Percentiles rank a stretch among this genome's conserved stretches.
phyloP scores from a whole-genome alignment of 2,329 filamentous ascomycete species.

The Teratosphaeria epicoccoides region DNA sequence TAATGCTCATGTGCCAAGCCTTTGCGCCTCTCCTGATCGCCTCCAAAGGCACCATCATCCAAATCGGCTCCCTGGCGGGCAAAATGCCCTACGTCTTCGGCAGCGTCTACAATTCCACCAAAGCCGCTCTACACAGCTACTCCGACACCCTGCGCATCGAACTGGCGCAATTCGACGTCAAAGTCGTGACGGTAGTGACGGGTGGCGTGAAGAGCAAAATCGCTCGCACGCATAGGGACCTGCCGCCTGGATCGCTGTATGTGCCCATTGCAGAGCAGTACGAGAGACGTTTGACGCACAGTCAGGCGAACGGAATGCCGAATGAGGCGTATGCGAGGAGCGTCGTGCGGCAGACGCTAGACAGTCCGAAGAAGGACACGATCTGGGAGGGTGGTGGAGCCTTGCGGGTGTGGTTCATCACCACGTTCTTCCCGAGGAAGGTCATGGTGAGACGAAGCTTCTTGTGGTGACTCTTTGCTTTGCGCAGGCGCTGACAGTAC shows the following conservation, averaged over 20 bases:
- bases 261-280: slow-evolving; percentile 43
- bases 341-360: slow-evolving; percentile 44
- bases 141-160: slow-evolving; percentile 49
- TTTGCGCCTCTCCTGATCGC: slow-evolving; percentile 45
- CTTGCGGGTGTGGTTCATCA: slow-evolving; percentile 40
- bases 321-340: slow-evolving; percentile 43
- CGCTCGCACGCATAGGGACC: slow-evolving; percentile 39
- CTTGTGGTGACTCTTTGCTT: background rate
- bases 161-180: slow-evolving; percentile 40
- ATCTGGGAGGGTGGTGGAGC: slow-evolving; percentile 44
- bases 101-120: slow-evolving; percentile 46
- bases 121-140: slow-evolving; percentile 49
- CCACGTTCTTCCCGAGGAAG: slow-evolving; percentile 36
- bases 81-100: slow-evolving; percentile 30
- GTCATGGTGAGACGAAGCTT: slow-evolving; percentile 22
- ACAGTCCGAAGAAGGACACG: slow-evolving; percentile 27
- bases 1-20: slow-evolving; percentile 47
- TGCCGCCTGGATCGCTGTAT: slow-evolving; percentile 42
- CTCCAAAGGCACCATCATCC: slow-evolving; percentile 34
- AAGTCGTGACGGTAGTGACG: slow-evolving; percentile 42
- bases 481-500: slow-evolving; percentile 22
- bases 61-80: slow-evolving; percentile 35
- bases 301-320: slow-evolving; percentile 43
- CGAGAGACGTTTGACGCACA: slow-evolving; percentile 40
- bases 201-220: slow-evolving; percentile 52